Percentiles rank a stretch among this genome's conserved stretches.
phyloP scores from a whole-genome alignment of 2,329 filamentous ascomycete species.

The Graphiopsis chlorocephala region DNA sequence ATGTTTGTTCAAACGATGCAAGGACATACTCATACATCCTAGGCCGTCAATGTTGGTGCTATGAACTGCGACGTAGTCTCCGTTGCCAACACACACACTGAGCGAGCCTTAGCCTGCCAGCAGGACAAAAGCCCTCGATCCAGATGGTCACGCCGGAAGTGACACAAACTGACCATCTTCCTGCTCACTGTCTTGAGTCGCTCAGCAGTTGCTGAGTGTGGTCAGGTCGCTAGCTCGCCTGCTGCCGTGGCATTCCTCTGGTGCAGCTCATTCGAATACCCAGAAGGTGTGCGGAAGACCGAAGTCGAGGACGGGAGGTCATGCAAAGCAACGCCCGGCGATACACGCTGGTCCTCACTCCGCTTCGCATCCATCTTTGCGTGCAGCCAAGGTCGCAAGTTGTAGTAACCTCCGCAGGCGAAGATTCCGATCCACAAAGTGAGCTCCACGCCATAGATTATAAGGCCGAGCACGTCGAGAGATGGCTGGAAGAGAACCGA shows the following conservation, averaged over 20 bases:
- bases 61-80: background rate
- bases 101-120: background rate
- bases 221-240: background rate
- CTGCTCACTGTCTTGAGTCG: background rate
- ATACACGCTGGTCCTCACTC: background rate
- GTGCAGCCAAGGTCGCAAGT: constrained; percentile 58
- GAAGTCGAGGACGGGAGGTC: constrained; percentile 59
- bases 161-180: background rate
- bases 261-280: constrained; percentile 32
- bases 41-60: background rate
- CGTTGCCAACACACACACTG: background rate
- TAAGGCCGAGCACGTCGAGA: constrained; percentile 60
- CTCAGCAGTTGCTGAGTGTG: background rate
- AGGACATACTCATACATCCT: background rate
- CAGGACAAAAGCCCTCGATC: background rate
- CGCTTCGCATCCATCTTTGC: constrained; percentile 30
- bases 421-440: constrained; percentile 66
- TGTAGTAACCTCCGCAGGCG: constrained; percentile 63
- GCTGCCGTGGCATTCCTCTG: constrained; percentile 14
- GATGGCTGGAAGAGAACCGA: constrained; percentile 61
- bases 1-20: background rate
- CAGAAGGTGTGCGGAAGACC: constrained; percentile 59
- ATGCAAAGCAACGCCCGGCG: constrained; percentile 42
- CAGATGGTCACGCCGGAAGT: background rate
- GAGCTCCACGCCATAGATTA: constrained; percentile 66